phyloP scores from a whole-genome alignment of 768 basidiomycete genomes.

The Psilocybe sp. region DNA sequence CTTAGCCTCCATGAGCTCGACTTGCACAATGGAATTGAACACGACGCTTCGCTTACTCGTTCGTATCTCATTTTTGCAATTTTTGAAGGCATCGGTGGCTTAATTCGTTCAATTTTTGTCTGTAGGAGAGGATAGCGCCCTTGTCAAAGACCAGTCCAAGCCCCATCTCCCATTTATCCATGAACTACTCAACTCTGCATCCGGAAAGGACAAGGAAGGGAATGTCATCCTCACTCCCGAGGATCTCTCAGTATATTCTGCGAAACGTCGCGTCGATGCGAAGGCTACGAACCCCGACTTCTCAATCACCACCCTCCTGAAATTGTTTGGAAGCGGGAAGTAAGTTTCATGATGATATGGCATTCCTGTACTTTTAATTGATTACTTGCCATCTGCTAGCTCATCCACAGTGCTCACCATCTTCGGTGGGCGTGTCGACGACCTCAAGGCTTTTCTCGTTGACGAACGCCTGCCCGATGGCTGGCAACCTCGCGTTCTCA shows the following conservation, averaged over 20 bases:
- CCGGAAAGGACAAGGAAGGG: conserved; percentile 53
- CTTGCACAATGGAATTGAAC: conserved; percentile 75
- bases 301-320: conserved; percentile 46
- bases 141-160: conserved; percentile 48
- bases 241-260: conserved; percentile 55
- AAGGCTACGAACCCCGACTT: conserved; percentile 54
- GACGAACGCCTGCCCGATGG: conserved; percentile 71
- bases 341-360: conserved; percentile 28
- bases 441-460: conserved; percentile 49
- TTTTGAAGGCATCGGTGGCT: too few species aligned
- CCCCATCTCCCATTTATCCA: conserved; percentile 49
- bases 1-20: conserved; percentile 68
- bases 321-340: conserved; percentile 67
- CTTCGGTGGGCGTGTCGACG: conserved; percentile 61
- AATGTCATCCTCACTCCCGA: conserved; percentile 46
- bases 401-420: conserved; percentile 61
- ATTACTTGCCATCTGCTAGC: conserved; percentile 28
- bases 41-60: conserved; percentile 65
- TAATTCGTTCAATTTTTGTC: not conserved
- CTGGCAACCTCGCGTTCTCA: conserved; percentile 64
- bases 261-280: conserved; percentile 61
- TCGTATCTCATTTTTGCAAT: conserved; percentile 26
- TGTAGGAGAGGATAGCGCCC: conserved; percentile 51
- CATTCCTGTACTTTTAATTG: not conserved
- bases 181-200: conserved; percentile 55